These are phyloP conservation scores for Hypoxylon lienhwacheense DNA, from an alignment of 495 filamentous ascomycete species.

Conservation along the genomic window DNA sequence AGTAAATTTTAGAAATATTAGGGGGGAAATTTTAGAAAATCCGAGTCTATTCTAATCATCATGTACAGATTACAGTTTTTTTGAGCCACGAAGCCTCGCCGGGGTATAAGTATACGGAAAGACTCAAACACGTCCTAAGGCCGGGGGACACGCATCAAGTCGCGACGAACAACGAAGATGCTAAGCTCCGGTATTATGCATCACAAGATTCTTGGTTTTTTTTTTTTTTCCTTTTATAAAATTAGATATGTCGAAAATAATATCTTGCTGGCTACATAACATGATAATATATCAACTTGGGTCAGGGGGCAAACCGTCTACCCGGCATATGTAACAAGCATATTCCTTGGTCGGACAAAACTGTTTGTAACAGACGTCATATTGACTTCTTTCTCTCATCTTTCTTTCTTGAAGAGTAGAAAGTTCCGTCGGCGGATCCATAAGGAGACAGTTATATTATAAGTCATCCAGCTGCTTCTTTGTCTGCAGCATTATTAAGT, in stretches of 20 bases:
- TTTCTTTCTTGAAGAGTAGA: slow-evolving; percentile 19
- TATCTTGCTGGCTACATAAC: not conserved
- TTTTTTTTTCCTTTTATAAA: not conserved
- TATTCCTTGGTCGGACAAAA: slow-evolving; percentile 9
- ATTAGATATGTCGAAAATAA: not conserved
- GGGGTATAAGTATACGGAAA: no score
- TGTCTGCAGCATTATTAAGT: slow-evolving; percentile 10
- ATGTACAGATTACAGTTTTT: no score
- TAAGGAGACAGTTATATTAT: slow-evolving; percentile 18
- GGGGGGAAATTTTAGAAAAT: no score
- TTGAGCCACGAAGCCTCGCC: no score
- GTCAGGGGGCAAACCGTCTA: slow-evolving; percentile 11
- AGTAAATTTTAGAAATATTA: no score
- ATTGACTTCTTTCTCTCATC: slow-evolving; percentile 1
- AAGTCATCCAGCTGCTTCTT: no score
- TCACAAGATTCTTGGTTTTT: not conserved
- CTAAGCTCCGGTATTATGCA: no score
- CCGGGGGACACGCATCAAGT: no score
- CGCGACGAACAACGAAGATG: no score
- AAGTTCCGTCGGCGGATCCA: slow-evolving; percentile 15
- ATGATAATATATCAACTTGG: not conserved
- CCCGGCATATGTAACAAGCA: slow-evolving; percentile 4
- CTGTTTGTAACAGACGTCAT: slow-evolving; percentile 28
- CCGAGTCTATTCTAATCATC: no score
- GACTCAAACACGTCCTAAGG: no score